Evolutionary conservation across 225 moss, liverwort and hornwort genomes (phyloP).

Genomic region (Pseudisothecium myosuroides): DNA sequence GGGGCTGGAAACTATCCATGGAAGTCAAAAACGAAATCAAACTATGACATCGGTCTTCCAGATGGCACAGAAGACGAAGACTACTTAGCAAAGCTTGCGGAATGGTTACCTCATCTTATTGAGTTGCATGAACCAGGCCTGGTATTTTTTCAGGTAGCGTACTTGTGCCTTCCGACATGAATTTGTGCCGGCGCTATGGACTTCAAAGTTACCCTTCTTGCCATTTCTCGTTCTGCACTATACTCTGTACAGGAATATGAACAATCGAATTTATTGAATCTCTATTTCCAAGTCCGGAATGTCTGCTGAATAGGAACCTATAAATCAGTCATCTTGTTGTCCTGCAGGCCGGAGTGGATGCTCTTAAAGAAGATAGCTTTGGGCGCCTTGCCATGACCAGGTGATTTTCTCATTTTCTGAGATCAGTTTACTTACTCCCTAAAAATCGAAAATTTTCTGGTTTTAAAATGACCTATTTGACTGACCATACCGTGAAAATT

Average conservation of each 20-base stretch:
- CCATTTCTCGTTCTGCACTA: neutral
- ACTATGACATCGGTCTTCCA: conserved; percentile 68
- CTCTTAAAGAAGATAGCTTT: conserved; percentile 66
- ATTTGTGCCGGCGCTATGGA: neutral
- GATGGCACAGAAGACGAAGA: conserved; percentile 62
- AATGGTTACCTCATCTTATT: conserved; percentile 64
- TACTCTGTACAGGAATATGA: neutral
- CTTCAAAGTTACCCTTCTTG: neutral
- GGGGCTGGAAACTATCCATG: conserved; percentile 84
- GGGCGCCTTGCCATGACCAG: conserved; percentile 70
- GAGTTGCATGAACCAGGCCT: conserved; percentile 59
- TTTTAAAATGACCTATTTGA: neutral
- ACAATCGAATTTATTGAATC: neutral
- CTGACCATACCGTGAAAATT: neutral
- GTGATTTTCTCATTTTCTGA: conserved; percentile 4
- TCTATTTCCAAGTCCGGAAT: neutral
- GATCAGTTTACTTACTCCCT: neutral
- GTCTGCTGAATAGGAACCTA: neutral
- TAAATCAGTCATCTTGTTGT: neutral
- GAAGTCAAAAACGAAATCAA: conserved; percentile 59
- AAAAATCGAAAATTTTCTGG: neutral
- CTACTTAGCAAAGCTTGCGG: conserved; percentile 44
- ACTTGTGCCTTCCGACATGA: neutral
- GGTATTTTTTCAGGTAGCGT: conserved; percentile 62
- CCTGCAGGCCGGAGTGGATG: conserved; percentile 77